These are phyloP conservation scores for Phytophthora brassicae DNA, from an alignment of 352 stramenopile genomes.

Conservation along the genomic window DNA sequence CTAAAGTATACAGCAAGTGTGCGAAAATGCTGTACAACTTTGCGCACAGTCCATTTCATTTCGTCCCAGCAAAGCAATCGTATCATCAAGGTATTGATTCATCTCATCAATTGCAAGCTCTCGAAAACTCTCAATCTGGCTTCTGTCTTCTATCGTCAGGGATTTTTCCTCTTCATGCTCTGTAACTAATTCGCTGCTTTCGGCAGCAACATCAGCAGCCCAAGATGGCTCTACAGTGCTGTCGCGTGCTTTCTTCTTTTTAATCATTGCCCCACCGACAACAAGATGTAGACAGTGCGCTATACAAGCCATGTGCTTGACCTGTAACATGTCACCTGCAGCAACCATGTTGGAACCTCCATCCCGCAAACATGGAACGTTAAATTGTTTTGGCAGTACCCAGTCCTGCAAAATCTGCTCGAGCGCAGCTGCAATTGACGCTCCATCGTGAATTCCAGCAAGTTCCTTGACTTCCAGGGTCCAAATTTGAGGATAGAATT, in stretches of 20 bases:
- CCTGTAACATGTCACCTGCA: background rate
- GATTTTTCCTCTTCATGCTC: slow-evolving; percentile 5
- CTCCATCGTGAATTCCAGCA: background rate
- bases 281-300: background rate
- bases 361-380: background rate
- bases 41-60: slow-evolving; percentile 6
- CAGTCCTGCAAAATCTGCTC: too few relatives aligned
- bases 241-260: background rate
- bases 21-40: slow-evolving; percentile 12
- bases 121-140: background rate
- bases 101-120: slow-evolving; percentile 11
- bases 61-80: background rate
- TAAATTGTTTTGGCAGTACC: background rate
- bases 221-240: background rate
- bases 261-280: background rate
- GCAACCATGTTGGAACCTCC: background rate
- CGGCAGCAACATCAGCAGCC: background rate
- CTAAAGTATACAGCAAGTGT: slow-evolving; percentile 17
- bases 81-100: slow-evolving; percentile 1
- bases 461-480: background rate
- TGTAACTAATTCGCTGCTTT: background rate
- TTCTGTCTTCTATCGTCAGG: background rate
- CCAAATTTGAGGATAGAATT: background rate
- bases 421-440: too few relatives aligned
- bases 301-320: too few relatives aligned